Conservation (phyloP, 148 eudicot genomes). For the Vaccinium macrocarpon region DNA sequence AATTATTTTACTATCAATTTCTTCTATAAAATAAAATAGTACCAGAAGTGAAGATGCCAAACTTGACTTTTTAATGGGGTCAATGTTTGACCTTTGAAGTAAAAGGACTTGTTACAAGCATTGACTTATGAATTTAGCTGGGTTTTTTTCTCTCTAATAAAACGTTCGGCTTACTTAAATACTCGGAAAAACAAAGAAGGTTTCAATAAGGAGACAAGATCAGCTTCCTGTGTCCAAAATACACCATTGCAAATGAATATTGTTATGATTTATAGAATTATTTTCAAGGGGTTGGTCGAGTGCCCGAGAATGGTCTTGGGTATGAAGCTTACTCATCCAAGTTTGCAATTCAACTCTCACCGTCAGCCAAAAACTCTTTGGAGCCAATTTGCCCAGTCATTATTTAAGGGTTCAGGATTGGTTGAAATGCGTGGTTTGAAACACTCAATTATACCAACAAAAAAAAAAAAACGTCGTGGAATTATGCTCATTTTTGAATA, state of each 20-base stretch:
- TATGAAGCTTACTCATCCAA: no score
- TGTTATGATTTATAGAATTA: no score
- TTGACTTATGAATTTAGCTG: background rate
- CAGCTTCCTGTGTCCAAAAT: background rate
- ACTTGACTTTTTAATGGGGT: background rate
- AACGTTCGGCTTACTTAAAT: background rate
- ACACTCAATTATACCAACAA: no score
- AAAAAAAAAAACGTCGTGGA: no score
- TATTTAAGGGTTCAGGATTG: no score
- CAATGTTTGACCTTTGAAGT: background rate
- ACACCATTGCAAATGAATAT: background rate
- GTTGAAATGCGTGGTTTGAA: no score
- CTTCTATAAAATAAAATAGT: background rate
- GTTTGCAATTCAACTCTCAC: no score
- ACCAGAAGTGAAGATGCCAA: background rate
- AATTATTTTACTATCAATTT: background rate
- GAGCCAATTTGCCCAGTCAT: no score
- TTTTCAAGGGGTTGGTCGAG: no score
- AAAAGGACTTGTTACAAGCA: background rate
- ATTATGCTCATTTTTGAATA: no score
- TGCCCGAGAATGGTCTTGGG: no score
- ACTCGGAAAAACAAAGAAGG: background rate
- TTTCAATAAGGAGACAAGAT: background rate
- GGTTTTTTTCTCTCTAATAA: background rate
- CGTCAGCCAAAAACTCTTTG: no score